phyloP scores from a whole-genome alignment of 495 filamentous ascomycete genomes.

The Podospora appendiculata region DNA sequence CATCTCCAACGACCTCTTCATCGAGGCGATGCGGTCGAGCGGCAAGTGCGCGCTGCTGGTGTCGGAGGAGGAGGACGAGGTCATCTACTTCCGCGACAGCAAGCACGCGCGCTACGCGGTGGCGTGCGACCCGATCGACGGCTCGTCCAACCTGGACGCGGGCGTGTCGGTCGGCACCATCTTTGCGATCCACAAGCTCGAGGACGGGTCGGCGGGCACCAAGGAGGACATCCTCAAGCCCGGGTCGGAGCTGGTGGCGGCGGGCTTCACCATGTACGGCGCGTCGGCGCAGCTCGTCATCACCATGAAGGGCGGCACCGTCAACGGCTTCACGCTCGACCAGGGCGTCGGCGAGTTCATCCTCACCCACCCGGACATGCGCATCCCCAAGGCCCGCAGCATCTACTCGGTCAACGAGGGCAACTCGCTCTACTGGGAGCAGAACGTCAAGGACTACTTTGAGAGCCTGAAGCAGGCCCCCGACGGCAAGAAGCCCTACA shows the following conservation, averaged over 20 bases:
- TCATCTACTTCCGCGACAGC: constrained; percentile 77
- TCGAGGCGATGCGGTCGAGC: constrained; percentile 84
- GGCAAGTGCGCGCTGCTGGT: constrained; percentile 86
- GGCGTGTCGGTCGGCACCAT: constrained; percentile 98
- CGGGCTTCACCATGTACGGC: constrained; percentile 99
- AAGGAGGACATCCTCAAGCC: constrained; percentile 81
- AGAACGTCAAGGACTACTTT: constrained; percentile 81
- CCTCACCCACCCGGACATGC: constrained; percentile 92
- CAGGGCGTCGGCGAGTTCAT: constrained; percentile 97
- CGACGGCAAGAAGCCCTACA: constrained; percentile 79
- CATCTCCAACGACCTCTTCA: constrained; percentile 96
- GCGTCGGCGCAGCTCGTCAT: constrained; percentile 93
- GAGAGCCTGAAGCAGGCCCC: constrained; percentile 71
- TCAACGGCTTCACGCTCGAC: constrained; percentile 97
- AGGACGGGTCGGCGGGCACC: constrained; percentile 57
- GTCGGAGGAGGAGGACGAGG: constrained; percentile 92
- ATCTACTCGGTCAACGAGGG: constrained; percentile 99
- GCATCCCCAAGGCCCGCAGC: constrained; percentile 64
- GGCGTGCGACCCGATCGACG: constrained; percentile 96
- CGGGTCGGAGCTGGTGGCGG: constrained; percentile 83
- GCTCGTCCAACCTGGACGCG: constrained; percentile 93
- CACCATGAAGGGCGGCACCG: constrained; percentile 86
- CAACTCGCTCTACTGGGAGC: constrained; percentile 93
- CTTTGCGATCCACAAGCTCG: constrained; percentile 87
- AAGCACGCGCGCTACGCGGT: constrained; percentile 84